phyloP scores from a whole-genome alignment of 1,139 yeast species.

The Hansenula lynferdii region DNA sequence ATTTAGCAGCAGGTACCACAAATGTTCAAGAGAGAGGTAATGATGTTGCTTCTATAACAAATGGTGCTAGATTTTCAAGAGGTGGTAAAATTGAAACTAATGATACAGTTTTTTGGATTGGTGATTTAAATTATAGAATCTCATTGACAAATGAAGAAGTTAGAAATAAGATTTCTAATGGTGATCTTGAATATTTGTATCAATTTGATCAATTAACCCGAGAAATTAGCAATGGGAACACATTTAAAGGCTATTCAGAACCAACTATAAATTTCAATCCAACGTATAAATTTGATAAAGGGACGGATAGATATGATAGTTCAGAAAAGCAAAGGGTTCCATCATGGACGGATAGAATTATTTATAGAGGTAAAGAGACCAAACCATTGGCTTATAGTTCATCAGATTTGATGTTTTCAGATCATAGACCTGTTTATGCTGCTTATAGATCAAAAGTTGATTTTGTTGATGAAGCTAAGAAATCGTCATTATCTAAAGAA shows the following conservation, averaged over 20 bases:
- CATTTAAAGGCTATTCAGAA: slow-evolving; percentile 73
- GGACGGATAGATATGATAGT: slow-evolving; percentile 70
- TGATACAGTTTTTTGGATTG: slow-evolving; percentile 87
- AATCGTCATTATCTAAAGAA: slow-evolving; percentile 43
- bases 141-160: slow-evolving; percentile 66
- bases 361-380: slow-evolving; percentile 53
- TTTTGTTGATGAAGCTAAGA: slow-evolving; percentile 54
- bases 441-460: slow-evolving; percentile 62
- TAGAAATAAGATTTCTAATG: slow-evolving; percentile 43
- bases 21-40: slow-evolving; percentile 78
- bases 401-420: slow-evolving; percentile 63
- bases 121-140: slow-evolving; percentile 89
- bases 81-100: slow-evolving; percentile 59
- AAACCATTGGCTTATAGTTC: slow-evolving; percentile 57
- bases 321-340: slow-evolving; percentile 93
- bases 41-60: slow-evolving; percentile 62
- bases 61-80: slow-evolving; percentile 41
- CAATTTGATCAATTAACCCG: slow-evolving; percentile 71
- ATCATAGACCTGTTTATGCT: slow-evolving; percentile 89
- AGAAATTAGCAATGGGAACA: slow-evolving; percentile 69
- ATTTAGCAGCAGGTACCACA: slow-evolving; percentile 85
- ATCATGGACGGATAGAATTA: slow-evolving; percentile 93
- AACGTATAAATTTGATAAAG: slow-evolving; percentile 89
- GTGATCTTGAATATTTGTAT: slow-evolving; percentile 48
- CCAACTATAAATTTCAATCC: slow-evolving; percentile 75